phyloP scores from a whole-genome alignment of 768 basidiomycete genomes.

The Pisolithus microcarpus region DNA sequence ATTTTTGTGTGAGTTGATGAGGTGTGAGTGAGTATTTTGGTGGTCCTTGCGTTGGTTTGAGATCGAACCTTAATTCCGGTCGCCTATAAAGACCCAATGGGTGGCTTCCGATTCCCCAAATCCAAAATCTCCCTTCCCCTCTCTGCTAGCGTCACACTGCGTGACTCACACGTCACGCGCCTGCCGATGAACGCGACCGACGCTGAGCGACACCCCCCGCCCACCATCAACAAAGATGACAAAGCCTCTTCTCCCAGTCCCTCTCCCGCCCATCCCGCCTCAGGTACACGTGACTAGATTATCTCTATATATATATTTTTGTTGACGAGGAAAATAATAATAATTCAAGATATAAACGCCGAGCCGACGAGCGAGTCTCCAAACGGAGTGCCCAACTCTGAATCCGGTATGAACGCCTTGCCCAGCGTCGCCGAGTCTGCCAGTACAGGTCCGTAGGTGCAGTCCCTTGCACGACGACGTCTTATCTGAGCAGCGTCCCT shows the following conservation, averaged over 20 bases:
- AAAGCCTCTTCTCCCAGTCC: constrained; percentile 15
- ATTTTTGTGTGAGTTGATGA: constrained; percentile 15
- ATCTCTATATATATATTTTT: constrained; percentile 13
- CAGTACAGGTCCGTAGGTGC: constrained; percentile 34
- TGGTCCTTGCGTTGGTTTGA: constrained; percentile 68
- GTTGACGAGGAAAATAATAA: constrained; percentile 34
- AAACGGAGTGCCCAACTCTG: constrained; percentile 56
- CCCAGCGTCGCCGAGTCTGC: constrained; percentile 28
- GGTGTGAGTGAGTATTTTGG: constrained; percentile 33
- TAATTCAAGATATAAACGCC: constrained; percentile 17
- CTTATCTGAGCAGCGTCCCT: constrained; percentile 34
- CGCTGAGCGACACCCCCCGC: constrained; percentile 23
- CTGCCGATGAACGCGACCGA: constrained; percentile 54
- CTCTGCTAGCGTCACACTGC: constrained; percentile 49
- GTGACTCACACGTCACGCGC: constrained; percentile 60
- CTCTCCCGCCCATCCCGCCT: constrained; percentile 19
- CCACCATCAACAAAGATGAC: constrained; percentile 24
- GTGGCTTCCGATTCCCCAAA: constrained; percentile 62
- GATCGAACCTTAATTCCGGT: constrained; percentile 79
- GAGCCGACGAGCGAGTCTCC: constrained; percentile 39
- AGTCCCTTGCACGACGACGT: constrained; percentile 17
- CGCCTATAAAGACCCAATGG: constrained; percentile 78
- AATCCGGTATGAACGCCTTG: constrained; percentile 28
- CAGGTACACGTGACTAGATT: constrained; percentile 35
- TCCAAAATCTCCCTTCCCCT: constrained; percentile 49